Evolutionary conservation across 192 early-diverging fungal species (phyloP).

Genomic region (Backusella macrospora): DNA sequence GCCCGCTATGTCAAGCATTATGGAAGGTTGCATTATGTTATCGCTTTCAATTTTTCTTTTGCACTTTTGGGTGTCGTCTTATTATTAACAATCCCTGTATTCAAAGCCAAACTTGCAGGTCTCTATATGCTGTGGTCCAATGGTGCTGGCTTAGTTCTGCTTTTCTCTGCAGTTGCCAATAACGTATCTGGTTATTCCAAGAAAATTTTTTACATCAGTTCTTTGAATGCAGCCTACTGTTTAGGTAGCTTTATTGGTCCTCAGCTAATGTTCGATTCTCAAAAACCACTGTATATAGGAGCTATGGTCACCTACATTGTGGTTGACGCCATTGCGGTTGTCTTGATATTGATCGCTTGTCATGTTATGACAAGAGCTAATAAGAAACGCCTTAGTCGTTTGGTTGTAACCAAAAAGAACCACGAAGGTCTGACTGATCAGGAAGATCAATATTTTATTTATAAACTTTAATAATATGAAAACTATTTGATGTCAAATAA

Average conservation of each 20-base stretch:
- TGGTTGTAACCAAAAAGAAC: too few species aligned
- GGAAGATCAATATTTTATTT: too few species aligned
- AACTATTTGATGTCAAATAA: too few species aligned
- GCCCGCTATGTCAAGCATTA: neutral
- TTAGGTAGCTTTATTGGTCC: constrained; percentile 32
- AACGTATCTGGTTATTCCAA: constrained; percentile 29
- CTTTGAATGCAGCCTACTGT: constrained; percentile 13
- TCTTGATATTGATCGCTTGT: neutral
- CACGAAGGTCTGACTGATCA: too few species aligned
- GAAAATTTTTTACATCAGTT: constrained; percentile 22
- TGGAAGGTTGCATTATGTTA: constrained; percentile 10
- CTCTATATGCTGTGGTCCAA: constrained; percentile 27
- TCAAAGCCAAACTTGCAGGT: constrained; percentile 19
- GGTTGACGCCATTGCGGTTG: constrained; percentile 12
- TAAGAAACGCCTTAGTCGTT: neutral
- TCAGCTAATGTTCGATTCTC: constrained; percentile 25
- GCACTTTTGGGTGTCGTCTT: constrained; percentile 25
- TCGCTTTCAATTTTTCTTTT: neutral
- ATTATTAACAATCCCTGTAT: constrained; percentile 12
- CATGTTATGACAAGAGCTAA: constrained; percentile 18
- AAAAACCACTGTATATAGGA: constrained; percentile 27
- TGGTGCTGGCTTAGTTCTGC: neutral
- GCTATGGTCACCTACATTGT: constrained; percentile 27
- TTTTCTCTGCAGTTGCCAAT: constrained; percentile 1
- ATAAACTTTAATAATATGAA: too few species aligned